A percentile compares a stretch with the other conserved stretches of the same genome.
Evolutionary conservation across 345 rosid species (phyloP).

Genomic region (Stellera chamaejasme): DNA sequence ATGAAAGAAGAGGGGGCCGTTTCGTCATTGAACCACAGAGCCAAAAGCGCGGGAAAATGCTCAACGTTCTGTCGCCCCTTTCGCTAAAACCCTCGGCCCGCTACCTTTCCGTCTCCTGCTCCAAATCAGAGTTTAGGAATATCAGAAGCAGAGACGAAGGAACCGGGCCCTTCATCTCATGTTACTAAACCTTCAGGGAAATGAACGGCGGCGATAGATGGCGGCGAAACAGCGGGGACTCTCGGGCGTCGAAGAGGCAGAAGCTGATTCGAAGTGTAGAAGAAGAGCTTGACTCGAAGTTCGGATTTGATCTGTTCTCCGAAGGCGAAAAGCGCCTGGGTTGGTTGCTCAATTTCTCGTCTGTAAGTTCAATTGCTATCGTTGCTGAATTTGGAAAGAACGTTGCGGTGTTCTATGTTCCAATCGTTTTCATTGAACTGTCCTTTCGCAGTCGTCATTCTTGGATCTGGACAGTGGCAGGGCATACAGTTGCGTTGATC

Average conservation of each 20-base stretch:
- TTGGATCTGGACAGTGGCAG: slow-evolving; percentile 62
- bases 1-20: too few species aligned
- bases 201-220: slow-evolving; percentile 30
- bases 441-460: slow-evolving; percentile 66
- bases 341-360: slow-evolving; percentile 76
- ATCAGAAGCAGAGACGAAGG: not conserved
- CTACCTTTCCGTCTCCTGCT: too few species aligned
- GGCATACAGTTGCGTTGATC: slow-evolving; percentile 70
- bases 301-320: slow-evolving; percentile 79
- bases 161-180: not conserved
- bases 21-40: too few species aligned
- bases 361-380: slow-evolving; percentile 37
- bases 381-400: not conserved
- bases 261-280: slow-evolving; percentile 57
- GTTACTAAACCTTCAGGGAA: not conserved
- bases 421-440: slow-evolving; percentile 8
- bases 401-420: not conserved
- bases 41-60: slow-evolving; percentile 6
- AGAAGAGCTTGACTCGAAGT: slow-evolving; percentile 80
- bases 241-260: slow-evolving; percentile 50
- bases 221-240: slow-evolving; percentile 42
- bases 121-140: not conserved
- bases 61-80: slow-evolving; percentile 9
- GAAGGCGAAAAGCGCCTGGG: slow-evolving; percentile 94
- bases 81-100: slow-evolving; percentile 5